phyloP scores from a whole-genome alignment of 2,329 filamentous ascomycete species.

The Fusarium compactum region DNA sequence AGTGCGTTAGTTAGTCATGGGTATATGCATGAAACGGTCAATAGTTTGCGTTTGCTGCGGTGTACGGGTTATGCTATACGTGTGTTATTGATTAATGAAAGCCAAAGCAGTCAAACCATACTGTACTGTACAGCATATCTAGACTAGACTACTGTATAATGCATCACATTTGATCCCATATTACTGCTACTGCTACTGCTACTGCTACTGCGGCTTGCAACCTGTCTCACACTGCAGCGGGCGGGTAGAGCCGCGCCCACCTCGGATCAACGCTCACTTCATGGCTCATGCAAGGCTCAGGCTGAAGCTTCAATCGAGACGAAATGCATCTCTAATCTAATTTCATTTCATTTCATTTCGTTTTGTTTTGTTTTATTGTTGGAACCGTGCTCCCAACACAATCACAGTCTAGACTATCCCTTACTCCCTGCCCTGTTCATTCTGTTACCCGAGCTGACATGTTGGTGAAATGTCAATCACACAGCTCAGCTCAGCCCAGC shows the following conservation, averaged over 20 bases:
- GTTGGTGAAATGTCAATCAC: constrained; percentile 19
- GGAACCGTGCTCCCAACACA: constrained; percentile 4
- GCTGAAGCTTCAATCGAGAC: constrained; percentile 2
- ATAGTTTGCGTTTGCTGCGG: constrained; percentile 9
- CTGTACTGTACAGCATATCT: background rate
- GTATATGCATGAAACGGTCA: constrained; percentile 25
- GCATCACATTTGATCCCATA: constrained; percentile 6
- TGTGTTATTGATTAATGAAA: background rate
- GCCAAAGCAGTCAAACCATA: background rate
- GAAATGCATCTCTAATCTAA: background rate
- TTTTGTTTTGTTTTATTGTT: background rate
- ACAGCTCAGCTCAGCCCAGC: constrained; percentile 2
- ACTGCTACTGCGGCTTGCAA: constrained; percentile 9
- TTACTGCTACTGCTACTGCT: background rate
- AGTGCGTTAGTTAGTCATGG: background rate
- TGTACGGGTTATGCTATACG: background rate
- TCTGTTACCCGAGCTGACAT: constrained; percentile 17
- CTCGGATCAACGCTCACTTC: constrained; percentile 6
- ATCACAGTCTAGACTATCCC: background rate
- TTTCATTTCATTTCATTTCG: no score
- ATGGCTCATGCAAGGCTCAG: constrained; percentile 26
- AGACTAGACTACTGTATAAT: constrained; percentile 13
- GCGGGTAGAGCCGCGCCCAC: constrained; percentile 38
- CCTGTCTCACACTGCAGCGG: constrained; percentile 35
- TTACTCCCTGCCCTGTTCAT: background rate